Conservation (phyloP, 2,329 filamentous ascomycete genomes). For the Biscogniauxia mediterranea region DNA sequence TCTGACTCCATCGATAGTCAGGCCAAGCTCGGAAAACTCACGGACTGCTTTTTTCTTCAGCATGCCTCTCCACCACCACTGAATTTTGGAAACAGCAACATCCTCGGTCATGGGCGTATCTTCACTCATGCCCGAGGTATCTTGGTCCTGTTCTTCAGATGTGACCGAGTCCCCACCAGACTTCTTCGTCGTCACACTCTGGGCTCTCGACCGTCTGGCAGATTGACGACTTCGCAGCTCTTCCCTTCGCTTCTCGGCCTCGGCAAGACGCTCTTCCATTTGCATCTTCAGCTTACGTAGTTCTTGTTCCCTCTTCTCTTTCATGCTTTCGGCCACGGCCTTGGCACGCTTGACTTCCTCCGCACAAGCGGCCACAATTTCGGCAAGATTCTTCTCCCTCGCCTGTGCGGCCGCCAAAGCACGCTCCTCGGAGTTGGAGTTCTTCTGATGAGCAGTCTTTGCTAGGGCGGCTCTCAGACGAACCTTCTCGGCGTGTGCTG, state of each 20-base stretch:
- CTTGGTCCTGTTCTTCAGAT: constrained; percentile 51
- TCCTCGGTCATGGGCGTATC: constrained; percentile 55
- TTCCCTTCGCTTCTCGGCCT: constrained; percentile 70
- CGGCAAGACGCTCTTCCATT: constrained; percentile 77
- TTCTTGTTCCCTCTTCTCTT: constrained; percentile 75
- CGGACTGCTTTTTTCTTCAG: constrained; percentile 58
- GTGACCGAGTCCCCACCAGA: constrained; percentile 33
- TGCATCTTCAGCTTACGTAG: constrained; percentile 66
- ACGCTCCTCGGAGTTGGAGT: constrained; percentile 68
- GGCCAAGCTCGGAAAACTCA: constrained; percentile 63
- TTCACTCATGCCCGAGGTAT: constrained; percentile 47
- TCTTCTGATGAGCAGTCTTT: constrained; percentile 66
- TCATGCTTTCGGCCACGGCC: constrained; percentile 78
- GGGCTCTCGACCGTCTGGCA: constrained; percentile 51
- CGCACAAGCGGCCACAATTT: constrained; percentile 77
- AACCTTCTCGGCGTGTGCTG: constrained; percentile 81
- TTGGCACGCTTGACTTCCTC: constrained; percentile 82
- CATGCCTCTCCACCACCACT: constrained; percentile 66
- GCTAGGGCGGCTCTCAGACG: constrained; percentile 71
- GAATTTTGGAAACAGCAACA: constrained; percentile 63
- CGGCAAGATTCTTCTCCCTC: constrained; percentile 75
- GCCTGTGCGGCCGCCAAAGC: constrained; percentile 75
- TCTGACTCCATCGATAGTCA: constrained; percentile 69
- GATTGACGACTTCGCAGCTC: constrained; percentile 58
- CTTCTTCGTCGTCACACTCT: constrained; percentile 45